These are phyloP conservation scores for Pilasporangium apinafurcum DNA, from an alignment of 352 stramenopile genomes.

Conservation along the genomic window DNA sequence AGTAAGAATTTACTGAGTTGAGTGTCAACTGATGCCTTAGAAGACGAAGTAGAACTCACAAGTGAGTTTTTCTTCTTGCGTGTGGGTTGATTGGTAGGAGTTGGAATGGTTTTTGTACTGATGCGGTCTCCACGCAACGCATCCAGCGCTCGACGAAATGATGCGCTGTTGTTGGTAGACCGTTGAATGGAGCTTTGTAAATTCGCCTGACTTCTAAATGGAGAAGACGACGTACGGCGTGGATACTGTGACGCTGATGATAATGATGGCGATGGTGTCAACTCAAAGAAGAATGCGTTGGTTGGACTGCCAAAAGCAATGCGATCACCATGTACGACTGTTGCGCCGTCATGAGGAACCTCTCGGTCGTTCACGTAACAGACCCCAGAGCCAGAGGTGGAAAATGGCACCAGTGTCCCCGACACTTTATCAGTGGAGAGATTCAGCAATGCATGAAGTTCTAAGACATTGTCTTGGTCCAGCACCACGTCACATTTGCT, in stretches of 20 bases:
- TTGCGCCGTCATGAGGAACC: conserved; percentile 26
- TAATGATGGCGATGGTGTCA: conserved; percentile 8
- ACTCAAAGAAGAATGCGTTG: conserved; percentile 49
- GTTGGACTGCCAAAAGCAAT: conserved; percentile 36
- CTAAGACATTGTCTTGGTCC: conserved; percentile 21
- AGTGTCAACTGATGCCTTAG: background rate
- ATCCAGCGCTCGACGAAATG: conserved; percentile 45
- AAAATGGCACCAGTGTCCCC: conserved; percentile 51
- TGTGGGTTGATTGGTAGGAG: background rate
- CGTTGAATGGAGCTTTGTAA: conserved; percentile 4
- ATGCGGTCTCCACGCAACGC: conserved; percentile 29
- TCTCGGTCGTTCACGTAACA: conserved; percentile 49
- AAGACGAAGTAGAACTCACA: conserved; percentile 2
- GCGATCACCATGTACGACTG: conserved; percentile 54
- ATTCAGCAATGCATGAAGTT: conserved; percentile 53
- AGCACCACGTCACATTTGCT: conserved; percentile 61
- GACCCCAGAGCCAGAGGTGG: conserved; percentile 12
- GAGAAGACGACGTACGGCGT: background rate
- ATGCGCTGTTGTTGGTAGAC: conserved; percentile 7
- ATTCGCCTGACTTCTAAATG: background rate
- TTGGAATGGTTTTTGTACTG: background rate
- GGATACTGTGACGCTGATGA: background rate
- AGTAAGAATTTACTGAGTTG: conserved; percentile 37
- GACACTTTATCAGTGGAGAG: conserved; percentile 25
- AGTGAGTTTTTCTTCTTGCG: background rate